These are phyloP conservation scores for Venturia asperata DNA, from an alignment of 2,329 filamentous ascomycete species.

Conservation along the genomic window DNA sequence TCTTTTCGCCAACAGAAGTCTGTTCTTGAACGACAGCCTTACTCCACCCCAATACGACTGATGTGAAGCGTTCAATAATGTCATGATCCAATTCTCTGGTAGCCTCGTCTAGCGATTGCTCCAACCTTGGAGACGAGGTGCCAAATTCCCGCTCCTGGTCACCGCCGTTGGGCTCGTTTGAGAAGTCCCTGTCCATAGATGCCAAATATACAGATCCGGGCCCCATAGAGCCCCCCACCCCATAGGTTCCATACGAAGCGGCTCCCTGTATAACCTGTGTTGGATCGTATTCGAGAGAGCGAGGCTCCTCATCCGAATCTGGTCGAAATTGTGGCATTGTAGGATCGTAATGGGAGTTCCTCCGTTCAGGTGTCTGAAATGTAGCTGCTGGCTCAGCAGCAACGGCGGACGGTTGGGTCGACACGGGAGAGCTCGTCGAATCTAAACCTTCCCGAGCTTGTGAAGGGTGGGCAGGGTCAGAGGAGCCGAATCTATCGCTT, in stretches of 20 bases:
- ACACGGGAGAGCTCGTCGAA: not conserved
- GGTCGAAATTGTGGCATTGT: slow-evolving; percentile 64
- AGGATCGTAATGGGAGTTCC: slow-evolving; percentile 44
- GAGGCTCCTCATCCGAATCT: slow-evolving; percentile 36
- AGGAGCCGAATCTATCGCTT: not conserved
- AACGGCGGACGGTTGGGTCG: not conserved
- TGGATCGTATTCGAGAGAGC: not conserved
- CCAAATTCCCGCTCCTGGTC: not conserved
- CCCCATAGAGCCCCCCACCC: not conserved
- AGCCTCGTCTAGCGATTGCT: not conserved
- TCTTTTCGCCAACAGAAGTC: not conserved
- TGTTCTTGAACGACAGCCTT: not conserved
- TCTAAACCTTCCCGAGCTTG: not conserved
- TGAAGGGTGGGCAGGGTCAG: not conserved
- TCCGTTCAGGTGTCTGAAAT: slow-evolving; percentile 18
- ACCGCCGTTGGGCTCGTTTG: not conserved
- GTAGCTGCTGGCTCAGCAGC: slow-evolving; percentile 14
- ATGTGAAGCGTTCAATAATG: slow-evolving; percentile 8
- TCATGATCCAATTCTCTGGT: not conserved
- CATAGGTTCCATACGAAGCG: not conserved
- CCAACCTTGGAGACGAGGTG: not conserved
- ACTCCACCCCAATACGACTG: slow-evolving; percentile 4
- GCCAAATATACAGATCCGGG: not conserved
- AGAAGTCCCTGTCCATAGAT: not conserved
- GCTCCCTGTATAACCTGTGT: not conserved